These are phyloP conservation scores for Aurinia saxatilis DNA, from an alignment of 345 rosid species.

Conservation along the genomic window DNA sequence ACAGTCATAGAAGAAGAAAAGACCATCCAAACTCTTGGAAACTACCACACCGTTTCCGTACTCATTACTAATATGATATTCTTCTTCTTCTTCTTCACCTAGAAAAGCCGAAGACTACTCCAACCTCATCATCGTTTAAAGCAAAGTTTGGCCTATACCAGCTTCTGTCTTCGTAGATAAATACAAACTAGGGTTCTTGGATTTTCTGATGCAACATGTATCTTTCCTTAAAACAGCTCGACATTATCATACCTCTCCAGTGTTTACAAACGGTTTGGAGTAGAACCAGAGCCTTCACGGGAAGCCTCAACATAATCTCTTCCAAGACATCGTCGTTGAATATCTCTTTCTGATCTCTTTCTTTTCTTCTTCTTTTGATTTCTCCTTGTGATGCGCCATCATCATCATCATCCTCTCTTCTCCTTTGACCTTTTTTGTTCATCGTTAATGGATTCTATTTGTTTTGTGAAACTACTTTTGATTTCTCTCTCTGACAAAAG, in stretches of 20 bases:
- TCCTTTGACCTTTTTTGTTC: no score
- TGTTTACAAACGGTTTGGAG: neutral
- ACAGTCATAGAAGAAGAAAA: neutral
- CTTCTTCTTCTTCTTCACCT: constrained; percentile 10
- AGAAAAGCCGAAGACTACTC: neutral
- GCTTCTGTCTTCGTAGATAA: neutral
- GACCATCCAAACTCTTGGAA: neutral
- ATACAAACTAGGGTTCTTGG: neutral
- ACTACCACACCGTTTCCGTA: neutral
- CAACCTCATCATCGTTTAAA: neutral
- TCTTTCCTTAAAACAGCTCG: neutral
- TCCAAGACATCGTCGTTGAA: no score
- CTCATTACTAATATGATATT: neutral
- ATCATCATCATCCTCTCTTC: no score
- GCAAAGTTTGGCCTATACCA: neutral
- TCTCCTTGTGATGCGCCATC: no score
- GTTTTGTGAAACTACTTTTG: no score
- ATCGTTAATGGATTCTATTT: no score
- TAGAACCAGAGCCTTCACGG: no score
- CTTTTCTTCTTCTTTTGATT: no score
- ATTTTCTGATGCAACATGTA: neutral
- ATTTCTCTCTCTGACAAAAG: no score
- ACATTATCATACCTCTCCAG: neutral
- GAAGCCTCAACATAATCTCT: no score
- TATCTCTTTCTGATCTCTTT: no score